phyloP scores from a whole-genome alignment of 495 filamentous ascomycete species.

The Patellaria atrata region DNA sequence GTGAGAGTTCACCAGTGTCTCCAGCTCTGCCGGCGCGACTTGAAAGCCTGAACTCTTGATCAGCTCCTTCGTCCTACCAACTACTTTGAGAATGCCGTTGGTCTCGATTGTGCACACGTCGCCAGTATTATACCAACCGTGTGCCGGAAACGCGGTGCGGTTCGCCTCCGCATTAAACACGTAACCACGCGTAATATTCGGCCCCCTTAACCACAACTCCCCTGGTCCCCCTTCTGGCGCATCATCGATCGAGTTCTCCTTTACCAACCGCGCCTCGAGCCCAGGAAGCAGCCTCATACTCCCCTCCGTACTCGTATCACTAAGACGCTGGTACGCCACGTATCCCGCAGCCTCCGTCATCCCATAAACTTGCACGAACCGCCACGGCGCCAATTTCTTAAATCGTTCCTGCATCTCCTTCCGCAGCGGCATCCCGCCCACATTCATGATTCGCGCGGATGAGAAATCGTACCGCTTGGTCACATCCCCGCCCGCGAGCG shows the following conservation, averaged over 20 bases:
- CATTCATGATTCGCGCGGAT: constrained; percentile 3
- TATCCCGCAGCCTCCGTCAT: constrained; percentile 14
- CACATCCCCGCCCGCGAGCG: constrained; percentile 9
- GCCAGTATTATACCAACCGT: constrained; percentile 50
- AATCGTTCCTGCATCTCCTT: constrained; percentile 5
- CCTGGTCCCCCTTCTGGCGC: constrained; percentile 11
- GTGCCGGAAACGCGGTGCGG: constrained; percentile 25
- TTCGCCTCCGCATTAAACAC: constrained; percentile 9
- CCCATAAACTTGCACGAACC: constrained; percentile 8
- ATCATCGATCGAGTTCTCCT: too few relatives aligned
- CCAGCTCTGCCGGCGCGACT: constrained; percentile 14
- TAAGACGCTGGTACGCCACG: constrained; percentile 6
- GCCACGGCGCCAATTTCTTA: constrained; percentile 4
- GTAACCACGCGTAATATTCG: constrained; percentile 13
- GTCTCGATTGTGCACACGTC: constrained; percentile 48
- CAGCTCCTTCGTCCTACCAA: constrained; percentile 78
- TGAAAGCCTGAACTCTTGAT: constrained; percentile 57
- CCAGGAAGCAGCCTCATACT: constrained; percentile 5
- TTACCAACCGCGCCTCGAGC: too few relatives aligned
- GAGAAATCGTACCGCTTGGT: constrained; percentile 13
- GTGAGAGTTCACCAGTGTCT: constrained; percentile 11
- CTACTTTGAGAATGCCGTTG: constrained; percentile 54
- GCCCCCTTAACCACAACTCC: constrained; percentile 13
- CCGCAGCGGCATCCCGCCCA: constrained; percentile 9
- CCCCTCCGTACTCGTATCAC: constrained; percentile 1